Percentiles rank a stretch among this genome's conserved stretches.
Conservation (phyloP, 2,329 filamentous ascomycete species). For the Cercospora beticola region DNA sequence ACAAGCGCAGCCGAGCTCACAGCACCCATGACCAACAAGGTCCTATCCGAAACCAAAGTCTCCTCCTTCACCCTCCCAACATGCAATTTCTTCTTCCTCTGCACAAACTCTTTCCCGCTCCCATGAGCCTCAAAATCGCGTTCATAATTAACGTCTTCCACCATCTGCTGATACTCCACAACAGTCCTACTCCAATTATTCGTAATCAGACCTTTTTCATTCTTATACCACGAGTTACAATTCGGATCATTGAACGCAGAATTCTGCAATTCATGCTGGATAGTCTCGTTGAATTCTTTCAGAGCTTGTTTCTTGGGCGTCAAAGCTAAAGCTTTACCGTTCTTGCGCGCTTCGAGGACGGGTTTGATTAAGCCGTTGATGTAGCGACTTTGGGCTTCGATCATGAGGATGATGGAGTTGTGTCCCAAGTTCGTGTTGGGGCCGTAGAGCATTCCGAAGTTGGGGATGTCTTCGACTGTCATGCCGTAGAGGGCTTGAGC, state of each 20-base stretch:
- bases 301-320: conserved; percentile 45
- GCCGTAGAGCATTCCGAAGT: conserved; percentile 60
- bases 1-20: conserved; percentile 41
- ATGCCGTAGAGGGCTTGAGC: conserved; percentile 54
- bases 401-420: conserved; percentile 62
- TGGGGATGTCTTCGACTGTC: conserved; percentile 52
- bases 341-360: conserved; percentile 48
- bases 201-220: conserved; percentile 53
- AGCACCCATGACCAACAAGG: conserved; percentile 40
- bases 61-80: conserved; percentile 50
- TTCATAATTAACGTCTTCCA: conserved; percentile 45
- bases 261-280: conserved; percentile 48
- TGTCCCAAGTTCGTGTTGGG: conserved; percentile 55
- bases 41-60: conserved; percentile 42
- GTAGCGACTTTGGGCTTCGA: conserved; percentile 58
- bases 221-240: conserved; percentile 60
- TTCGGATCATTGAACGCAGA: conserved; percentile 55
- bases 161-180: conserved; percentile 54
- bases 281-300: conserved; percentile 47
- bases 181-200: conserved; percentile 58
- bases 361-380: conserved; percentile 52
- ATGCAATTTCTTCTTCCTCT: conserved; percentile 38
- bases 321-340: conserved; percentile 46
- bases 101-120: conserved; percentile 36
- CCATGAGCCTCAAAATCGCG: conserved; percentile 44